Evolutionary conservation across 2,329 filamentous ascomycete species (phyloP).

Genomic region (Aspergillus tanneri): DNA sequence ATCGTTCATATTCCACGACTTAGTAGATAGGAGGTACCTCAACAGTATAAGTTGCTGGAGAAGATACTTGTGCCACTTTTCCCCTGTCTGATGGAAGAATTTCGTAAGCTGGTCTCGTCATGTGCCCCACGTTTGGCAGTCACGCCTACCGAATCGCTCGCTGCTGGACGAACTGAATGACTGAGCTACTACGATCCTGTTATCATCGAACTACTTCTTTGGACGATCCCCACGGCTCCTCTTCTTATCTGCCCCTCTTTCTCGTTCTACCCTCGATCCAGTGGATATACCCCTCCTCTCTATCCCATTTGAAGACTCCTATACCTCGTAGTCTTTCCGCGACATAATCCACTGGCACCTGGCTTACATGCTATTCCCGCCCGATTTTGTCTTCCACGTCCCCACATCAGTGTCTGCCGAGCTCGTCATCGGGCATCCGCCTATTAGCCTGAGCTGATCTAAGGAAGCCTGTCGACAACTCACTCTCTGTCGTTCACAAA

Average conservation of each 20-base stretch:
- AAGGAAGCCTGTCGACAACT: constrained; percentile 11
- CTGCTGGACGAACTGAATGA: no score
- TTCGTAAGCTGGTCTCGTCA: constrained; percentile 11
- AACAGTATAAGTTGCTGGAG: background rate
- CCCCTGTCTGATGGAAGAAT: background rate
- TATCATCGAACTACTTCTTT: no score
- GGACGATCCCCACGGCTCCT: no score
- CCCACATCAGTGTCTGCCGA: constrained; percentile 15
- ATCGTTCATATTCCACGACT: no score
- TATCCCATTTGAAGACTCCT: background rate
- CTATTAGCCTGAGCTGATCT: constrained; percentile 20
- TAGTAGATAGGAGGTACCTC: no score
- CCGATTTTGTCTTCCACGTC: constrained; percentile 15
- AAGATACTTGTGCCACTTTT: background rate
- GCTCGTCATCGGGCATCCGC: constrained; percentile 25
- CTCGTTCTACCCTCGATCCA: no score
- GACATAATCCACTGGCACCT: constrained; percentile 15
- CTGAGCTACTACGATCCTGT: no score
- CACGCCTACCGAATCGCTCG: background rate
- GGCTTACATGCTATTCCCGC: constrained; percentile 18
- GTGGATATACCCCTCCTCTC: no score
- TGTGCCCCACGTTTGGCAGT: constrained; percentile 19
- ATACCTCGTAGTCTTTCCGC: background rate
- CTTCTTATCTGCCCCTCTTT: background rate
- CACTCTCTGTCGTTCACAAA: background rate